phyloP scores from a whole-genome alignment of 768 basidiomycete genomes.

The Dioszegia crocea region DNA sequence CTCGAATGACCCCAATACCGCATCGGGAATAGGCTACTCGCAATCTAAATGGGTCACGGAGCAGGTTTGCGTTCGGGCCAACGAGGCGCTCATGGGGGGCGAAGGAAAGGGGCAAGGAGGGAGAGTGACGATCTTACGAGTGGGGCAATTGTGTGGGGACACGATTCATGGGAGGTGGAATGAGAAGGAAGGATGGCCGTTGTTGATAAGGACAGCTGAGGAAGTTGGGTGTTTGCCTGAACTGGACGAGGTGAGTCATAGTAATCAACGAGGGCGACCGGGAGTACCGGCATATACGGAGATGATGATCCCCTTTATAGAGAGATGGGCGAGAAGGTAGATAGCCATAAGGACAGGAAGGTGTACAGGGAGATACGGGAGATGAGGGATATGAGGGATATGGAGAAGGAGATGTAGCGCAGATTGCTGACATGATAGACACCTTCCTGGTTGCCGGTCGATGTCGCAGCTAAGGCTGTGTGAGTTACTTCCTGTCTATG shows the following conservation, averaged over 20 bases:
- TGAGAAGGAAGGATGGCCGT: slow-evolving; percentile 49
- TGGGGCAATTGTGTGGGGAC: slow-evolving; percentile 49
- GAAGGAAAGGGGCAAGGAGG: not conserved
- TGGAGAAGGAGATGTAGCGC: too few relatives aligned
- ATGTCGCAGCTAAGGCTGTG: slow-evolving; percentile 56
- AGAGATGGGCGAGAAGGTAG: too few relatives aligned
- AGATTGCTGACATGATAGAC: slow-evolving; percentile 29
- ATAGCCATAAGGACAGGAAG: too few relatives aligned
- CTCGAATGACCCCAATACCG: slow-evolving; percentile 35
- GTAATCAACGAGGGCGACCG: too few relatives aligned
- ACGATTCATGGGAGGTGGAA: slow-evolving; percentile 44
- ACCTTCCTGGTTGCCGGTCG: slow-evolving; percentile 58
- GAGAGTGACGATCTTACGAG: slow-evolving; percentile 30
- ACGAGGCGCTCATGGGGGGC: slow-evolving; percentile 2
- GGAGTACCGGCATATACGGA: too few relatives aligned
- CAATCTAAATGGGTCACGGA: slow-evolving; percentile 49
- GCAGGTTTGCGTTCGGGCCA: slow-evolving; percentile 31
- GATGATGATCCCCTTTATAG: not conserved
- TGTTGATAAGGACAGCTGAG: slow-evolving; percentile 42
- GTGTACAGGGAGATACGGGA: too few relatives aligned
- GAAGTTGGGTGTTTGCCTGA: slow-evolving; percentile 37
- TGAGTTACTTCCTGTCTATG: slow-evolving; percentile 13
- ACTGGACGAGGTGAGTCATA: slow-evolving; percentile 32
- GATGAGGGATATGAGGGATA: too few relatives aligned
- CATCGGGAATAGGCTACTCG: slow-evolving; percentile 45